Conservation (phyloP, 176 grass and related monocot species). For the Thalia dealbata region DNA sequence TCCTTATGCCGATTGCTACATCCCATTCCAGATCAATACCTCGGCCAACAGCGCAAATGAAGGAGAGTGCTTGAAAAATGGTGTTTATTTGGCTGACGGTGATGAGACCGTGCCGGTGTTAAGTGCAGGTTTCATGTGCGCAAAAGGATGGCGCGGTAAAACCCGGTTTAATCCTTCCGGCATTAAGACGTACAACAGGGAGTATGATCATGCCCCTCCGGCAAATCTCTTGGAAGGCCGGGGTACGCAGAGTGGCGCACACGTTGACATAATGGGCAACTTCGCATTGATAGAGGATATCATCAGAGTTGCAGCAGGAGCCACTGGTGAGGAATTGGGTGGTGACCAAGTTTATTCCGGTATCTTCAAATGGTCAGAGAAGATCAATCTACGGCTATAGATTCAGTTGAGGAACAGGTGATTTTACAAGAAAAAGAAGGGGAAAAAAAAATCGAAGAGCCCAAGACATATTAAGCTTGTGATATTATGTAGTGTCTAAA, state of each 20-base stretch:
- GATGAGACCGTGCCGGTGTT: constrained; percentile 97
- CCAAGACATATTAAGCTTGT: no score
- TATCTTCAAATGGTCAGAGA: constrained; percentile 95
- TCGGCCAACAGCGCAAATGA: constrained; percentile 60
- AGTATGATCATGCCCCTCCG: constrained; percentile 76
- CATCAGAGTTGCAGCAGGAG: constrained; percentile 78
- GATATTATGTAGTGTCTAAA: no score
- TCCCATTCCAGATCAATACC: constrained; percentile 86
- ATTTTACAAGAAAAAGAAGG: neutral
- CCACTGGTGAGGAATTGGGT: constrained; percentile 61
- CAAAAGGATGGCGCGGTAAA: constrained; percentile 88
- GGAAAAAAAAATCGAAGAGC: no score
- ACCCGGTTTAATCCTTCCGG: constrained; percentile 91
- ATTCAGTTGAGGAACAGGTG: neutral
- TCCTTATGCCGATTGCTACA: constrained; percentile 63
- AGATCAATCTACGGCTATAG: constrained; percentile 61
- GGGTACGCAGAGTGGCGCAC: constrained; percentile 86
- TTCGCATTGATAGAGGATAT: constrained; percentile 94
- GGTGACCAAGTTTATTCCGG: constrained; percentile 84
- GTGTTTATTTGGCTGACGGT: constrained; percentile 70
- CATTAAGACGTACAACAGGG: constrained; percentile 67
- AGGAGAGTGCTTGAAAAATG: constrained; percentile 64
- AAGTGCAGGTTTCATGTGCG: constrained; percentile 85
- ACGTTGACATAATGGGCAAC: constrained; percentile 99
- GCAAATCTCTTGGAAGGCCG: constrained; percentile 80